Evolutionary conservation across 2,329 filamentous ascomycete genomes (phyloP), one percentile per base, ranked within the genome.

Genomic region (Fusarium sarcochroum): DNA sequence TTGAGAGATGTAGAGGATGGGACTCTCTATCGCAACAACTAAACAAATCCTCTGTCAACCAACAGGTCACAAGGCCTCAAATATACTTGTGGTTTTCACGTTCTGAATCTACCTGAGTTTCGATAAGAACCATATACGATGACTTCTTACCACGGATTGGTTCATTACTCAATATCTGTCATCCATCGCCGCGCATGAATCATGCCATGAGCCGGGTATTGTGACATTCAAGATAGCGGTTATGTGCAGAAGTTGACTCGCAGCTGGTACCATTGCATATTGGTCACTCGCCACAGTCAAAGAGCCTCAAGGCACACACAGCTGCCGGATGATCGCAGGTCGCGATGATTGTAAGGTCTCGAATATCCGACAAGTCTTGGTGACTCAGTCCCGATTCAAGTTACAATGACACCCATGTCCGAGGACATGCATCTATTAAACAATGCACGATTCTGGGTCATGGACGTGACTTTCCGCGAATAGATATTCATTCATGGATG

Each of bases 391-490:
- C 15, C 34, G 27, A 49, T 42, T 42, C 42, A 40, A 40, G 41
- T 44, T 30, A 30, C 27, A 30, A 30, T 30, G 27, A 5, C 10
- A 30, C 27, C 42, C 32, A 37, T 37, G 14, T 18, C 35, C 21
- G 35, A 56, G 34, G 51, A 30, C 25, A 40, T 46, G 41, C 20
- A 46, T 23, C n/a, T 27, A 18, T 27, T 21, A 40, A 30, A 44
- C 20, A 55, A 61, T 63, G 68, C 57, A 71, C 41, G 48, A 46
- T 63, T 41, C 51, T 50, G 68, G 46, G 40, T 30, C 3, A 50
- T 48, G 56, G 50, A 62, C 53, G 47, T 62, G 52, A 57, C 49
- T 68, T 46, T 20, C 51, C 54, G 54, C 45, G 32, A 64, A 42
- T n/a, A 58, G 50, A 56, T 44, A 63, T 30, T 25, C 17, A 27